phyloP scores from a whole-genome alignment of 177 flowering plant species.

The Tripterygium wilfordii region DNA sequence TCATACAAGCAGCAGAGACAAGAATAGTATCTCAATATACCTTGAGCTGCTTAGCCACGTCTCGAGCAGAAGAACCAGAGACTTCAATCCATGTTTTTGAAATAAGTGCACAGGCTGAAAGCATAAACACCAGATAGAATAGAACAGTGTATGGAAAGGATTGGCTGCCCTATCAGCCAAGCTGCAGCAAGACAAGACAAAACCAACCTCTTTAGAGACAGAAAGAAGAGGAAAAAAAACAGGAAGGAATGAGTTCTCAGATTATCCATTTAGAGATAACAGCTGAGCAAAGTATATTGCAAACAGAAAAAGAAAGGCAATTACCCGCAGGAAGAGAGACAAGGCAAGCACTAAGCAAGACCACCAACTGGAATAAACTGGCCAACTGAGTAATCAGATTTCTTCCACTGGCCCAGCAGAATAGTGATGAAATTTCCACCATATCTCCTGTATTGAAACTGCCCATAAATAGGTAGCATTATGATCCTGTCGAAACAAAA shows the following conservation, averaged over 20 bases:
- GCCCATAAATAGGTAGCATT: constrained; percentile 8
- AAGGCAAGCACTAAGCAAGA: constrained; percentile 41
- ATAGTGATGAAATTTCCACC: constrained; percentile 85
- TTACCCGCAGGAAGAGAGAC: neutral
- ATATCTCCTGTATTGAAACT: constrained; percentile 72
- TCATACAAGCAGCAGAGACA: too few species aligned
- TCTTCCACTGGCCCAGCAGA: constrained; percentile 86
- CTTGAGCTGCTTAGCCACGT: constrained; percentile 85
- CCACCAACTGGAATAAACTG: constrained; percentile 91
- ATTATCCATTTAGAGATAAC: too few species aligned
- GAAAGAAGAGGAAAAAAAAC: neutral
- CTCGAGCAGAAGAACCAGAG: constrained; percentile 80
- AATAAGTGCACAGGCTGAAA: constrained; percentile 78
- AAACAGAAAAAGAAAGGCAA: neutral
- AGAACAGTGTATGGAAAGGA: constrained; percentile 87
- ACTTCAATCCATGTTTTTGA: constrained; percentile 95
- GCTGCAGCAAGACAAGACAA: constrained; percentile 33
- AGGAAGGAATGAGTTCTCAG: neutral
- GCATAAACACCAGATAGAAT: constrained; percentile 65
- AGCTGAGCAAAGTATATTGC: neutral
- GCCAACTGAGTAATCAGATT: constrained; percentile 82
- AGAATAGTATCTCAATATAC: constrained; percentile 19
- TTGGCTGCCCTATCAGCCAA: constrained; percentile 76
- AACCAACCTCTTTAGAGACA: neutral
- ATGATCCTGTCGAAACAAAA: neutral